Evolutionary conservation across 2,329 filamentous ascomycete genomes (phyloP), one percentile per base, ranked within the genome.

Genomic region (Dactylellina parvicollis): DNA sequence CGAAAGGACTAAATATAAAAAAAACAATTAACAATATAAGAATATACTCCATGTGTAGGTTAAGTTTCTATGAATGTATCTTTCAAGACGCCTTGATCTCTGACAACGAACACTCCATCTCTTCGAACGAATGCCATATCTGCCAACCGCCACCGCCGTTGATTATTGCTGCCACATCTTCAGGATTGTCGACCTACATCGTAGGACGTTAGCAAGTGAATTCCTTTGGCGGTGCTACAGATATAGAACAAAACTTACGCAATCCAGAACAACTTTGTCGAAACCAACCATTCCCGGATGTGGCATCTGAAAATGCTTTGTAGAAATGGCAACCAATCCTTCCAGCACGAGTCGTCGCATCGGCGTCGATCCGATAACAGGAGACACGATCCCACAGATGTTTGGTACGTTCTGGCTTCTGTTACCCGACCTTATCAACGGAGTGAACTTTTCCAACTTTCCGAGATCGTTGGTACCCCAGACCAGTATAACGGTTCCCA

Each of bases 241-340:
- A 14, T 24, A 32, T 26, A 16, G 18, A 24, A 22, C 9, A n/a
- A 10, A 55, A 74, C 70, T 67, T 69, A 74, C 70, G 32, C 38
- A 69, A 52, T 74, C 70, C 20, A 74, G 56, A 42, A 74, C 24
- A 16, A 59, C 46, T 62, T 49, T 69, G 24, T 62, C 52, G 40
- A 74, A 74, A 8, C 52, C 57, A 10, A 18, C 24, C 34, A 52
- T 52, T 7, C 60, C 59, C 4, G 49, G 38, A 7, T 74, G 62
- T 18, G 44, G 70, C 70, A 74, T 67, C 42, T 74, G 70, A 34
- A 69, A 74, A 40, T 74, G 70, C 30, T 69, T 74, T 20, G 49
- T 56, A 38, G 62, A 30, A 22, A 74, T 50, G 12, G 70, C 61
- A 1, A 64, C 38, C 20, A 74, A 32, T 10, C 70, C 64, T 44